Evolutionary conservation across 1,284 basidiomycete species (phyloP), one percentile per base, ranked within the genome.

Genomic region (Trichosporon faecale): DNA sequence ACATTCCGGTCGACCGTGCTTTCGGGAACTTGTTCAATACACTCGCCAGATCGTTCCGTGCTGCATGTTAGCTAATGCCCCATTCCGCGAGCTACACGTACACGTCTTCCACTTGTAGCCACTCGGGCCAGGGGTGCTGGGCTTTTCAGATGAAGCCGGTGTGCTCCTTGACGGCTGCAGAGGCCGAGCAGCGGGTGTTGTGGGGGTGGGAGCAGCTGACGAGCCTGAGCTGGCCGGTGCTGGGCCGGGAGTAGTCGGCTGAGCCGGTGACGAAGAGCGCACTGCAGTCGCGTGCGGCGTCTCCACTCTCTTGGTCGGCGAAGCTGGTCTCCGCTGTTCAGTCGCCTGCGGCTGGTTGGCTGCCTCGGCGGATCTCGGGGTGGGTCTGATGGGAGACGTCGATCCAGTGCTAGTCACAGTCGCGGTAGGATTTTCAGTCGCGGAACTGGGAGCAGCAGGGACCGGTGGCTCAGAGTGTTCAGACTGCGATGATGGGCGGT

Each of bases 11-110:
- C 7, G 71, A 73, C 63, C 78, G 77, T 0, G 79, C 73, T 6
- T 77, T 76, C 9, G 76, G 78, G 64, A 83, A 82, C 68, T 79
- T 83, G 33, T 77, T 71, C 6, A 83, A 69, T 0, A 83, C 80
- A 7, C 74, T 66, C 0, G 77, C 70, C 6, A 84, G 76, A 65
- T 83, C 82, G 63, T 78, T 76, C 3, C 82, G 81, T 16, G 77
- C 82, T 83, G 70, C 1, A 23, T 8, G 65, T 69, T n/a, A 66
- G 68, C 29, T 16, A n/a, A n/a, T n/a, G n/a, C n/a, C n/a, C n/a
- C n/a, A n/a, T n/a, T n/a, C n/a, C n/a, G n/a, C n/a, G n/a, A 63
- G 5, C n/a, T 27, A 25, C 6, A 74, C 78, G 74, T 66, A 80
- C 79, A 61, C 23, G 79, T 75, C 70, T 79, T 79, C 76, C 76